Evolutionary conservation across 192 early-diverging fungal genomes (phyloP), one percentile per base, ranked within the genome.

Genomic region (Linnemannia exigua): DNA sequence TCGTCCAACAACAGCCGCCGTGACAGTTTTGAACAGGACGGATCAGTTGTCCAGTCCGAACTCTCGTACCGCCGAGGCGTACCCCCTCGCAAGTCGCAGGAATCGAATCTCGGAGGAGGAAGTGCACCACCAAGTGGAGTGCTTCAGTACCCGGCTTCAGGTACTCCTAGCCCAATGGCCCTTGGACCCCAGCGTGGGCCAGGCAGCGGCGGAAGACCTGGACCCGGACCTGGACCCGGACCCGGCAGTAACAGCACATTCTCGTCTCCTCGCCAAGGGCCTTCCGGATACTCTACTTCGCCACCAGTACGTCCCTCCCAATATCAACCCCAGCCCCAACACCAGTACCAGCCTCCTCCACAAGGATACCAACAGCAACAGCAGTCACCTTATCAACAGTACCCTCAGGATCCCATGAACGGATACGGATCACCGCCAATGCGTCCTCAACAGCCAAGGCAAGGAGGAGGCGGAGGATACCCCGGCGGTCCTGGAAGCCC

Each of bases 251-350:
- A 41, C 12, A 80, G 79, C 36, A 48, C 78, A 1, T 79, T 73
- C 70, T 63, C 77, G 20, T 80, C 79, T 14, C 79, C 79, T 31
- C 70, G 79, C 5, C 68, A 80, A n/a, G 79, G 79, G 35, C 79
- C 79, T 12, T 74, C 72, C 7, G 67, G 61, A 22, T 20, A 61
- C 15, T 70, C 80, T 20, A 67, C 79, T 28, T 50, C 68, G 5
- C 68, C 58, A 22, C 44, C 61, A 11, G 58, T 63, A 63, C 58
- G 28, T 25, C 73, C 41, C 25, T 41, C 73, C 20, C 74, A 81
- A 63, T 81, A 76, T 44, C 74, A 75, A n/a, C 48, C 72, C 1
- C 74, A 75, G 15, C 48, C 72, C 1, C 74, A 66, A 19, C 63
- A 75, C 31, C 67, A 33, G 25, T 81, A 67, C 50, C 69, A 67